These are phyloP conservation scores for Leucocoprinus leucothites DNA, from an alignment of 768 basidiomycete genomes.

Conservation along the genomic window DNA sequence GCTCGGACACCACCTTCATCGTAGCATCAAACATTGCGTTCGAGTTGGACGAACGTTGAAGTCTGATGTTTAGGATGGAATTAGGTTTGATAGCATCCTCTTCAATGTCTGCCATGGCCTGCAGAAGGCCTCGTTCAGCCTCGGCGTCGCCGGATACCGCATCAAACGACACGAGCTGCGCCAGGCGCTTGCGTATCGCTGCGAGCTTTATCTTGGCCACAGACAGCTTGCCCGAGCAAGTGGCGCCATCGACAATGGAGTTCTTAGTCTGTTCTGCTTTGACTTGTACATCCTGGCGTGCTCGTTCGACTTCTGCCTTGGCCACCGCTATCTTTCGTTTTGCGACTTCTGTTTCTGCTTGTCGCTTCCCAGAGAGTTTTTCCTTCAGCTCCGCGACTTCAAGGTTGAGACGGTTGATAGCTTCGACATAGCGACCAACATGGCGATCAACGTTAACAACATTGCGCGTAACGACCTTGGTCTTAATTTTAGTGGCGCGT, in stretches of 20 bases:
- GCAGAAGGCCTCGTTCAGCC: constrained; percentile 69
- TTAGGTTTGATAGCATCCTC: constrained; percentile 60
- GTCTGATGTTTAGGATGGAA: constrained; percentile 53
- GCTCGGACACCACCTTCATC: constrained; percentile 77
- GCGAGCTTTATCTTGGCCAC: constrained; percentile 69
- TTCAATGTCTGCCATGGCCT: constrained; percentile 65
- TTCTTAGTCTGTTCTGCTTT: constrained; percentile 71
- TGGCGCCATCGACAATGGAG: constrained; percentile 73
- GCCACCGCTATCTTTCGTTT: constrained; percentile 72
- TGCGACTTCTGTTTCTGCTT: constrained; percentile 57
- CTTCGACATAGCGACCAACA: constrained; percentile 93
- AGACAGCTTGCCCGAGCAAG: constrained; percentile 65
- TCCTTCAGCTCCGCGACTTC: constrained; percentile 86
- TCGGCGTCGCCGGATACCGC: constrained; percentile 44
- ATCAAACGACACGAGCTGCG: constrained; percentile 45
- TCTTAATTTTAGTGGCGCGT: constrained; percentile 97
- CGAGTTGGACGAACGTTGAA: constrained; percentile 72
- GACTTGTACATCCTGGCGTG: constrained; percentile 66
- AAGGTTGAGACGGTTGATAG: constrained; percentile 82
- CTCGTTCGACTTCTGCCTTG: constrained; percentile 66
- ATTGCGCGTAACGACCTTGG: constrained; percentile 93
- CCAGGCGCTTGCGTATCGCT: constrained; percentile 59
- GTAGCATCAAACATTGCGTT: constrained; percentile 83
- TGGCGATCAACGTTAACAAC: constrained; percentile 93
- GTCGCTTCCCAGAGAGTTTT: constrained; percentile 72